Evolutionary conservation across 306 rosid species (phyloP).

Genomic region (Trifolium fragiferum): DNA sequence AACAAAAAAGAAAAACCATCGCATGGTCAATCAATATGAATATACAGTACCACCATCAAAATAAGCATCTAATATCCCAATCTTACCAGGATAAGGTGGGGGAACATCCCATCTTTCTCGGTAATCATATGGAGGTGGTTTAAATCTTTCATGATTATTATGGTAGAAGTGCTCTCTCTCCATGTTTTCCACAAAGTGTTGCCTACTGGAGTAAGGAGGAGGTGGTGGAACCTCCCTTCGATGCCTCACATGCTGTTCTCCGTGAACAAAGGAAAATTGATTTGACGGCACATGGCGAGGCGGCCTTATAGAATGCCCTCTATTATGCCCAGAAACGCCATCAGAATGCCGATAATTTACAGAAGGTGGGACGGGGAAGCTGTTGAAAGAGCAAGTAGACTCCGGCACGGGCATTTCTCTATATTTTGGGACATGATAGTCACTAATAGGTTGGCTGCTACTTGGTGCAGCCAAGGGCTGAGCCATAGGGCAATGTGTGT

Average conservation of each 20-base stretch:
- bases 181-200: slow-evolving; percentile 57
- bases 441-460: slow-evolving; percentile 57
- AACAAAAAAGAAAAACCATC: slow-evolving; percentile 26
- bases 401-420: slow-evolving; percentile 71
- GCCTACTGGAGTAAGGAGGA: slow-evolving; percentile 67
- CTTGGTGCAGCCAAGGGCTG: slow-evolving; percentile 64
- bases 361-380: slow-evolving; percentile 54
- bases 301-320: slow-evolving; percentile 69
- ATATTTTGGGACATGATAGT: slow-evolving; percentile 58
- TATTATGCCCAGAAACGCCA: slow-evolving; percentile 52
- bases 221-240: slow-evolving; percentile 71
- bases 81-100: slow-evolving; percentile 67
- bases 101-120: slow-evolving; percentile 75
- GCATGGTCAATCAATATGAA: slow-evolving; percentile 10
- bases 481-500: slow-evolving; percentile 48
- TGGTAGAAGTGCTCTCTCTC: slow-evolving; percentile 77
- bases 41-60: slow-evolving; percentile 23
- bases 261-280: slow-evolving; percentile 81
- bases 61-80: not conserved
- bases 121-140: slow-evolving; percentile 67
- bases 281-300: slow-evolving; percentile 74
- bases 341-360: slow-evolving; percentile 58
- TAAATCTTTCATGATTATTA: slow-evolving; percentile 85
- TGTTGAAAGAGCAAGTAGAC: slow-evolving; percentile 58
- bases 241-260: slow-evolving; percentile 66